Evolutionary conservation across 2,329 filamentous ascomycete species (phyloP).

Genomic region (Phyllosticta citriasiana): DNA sequence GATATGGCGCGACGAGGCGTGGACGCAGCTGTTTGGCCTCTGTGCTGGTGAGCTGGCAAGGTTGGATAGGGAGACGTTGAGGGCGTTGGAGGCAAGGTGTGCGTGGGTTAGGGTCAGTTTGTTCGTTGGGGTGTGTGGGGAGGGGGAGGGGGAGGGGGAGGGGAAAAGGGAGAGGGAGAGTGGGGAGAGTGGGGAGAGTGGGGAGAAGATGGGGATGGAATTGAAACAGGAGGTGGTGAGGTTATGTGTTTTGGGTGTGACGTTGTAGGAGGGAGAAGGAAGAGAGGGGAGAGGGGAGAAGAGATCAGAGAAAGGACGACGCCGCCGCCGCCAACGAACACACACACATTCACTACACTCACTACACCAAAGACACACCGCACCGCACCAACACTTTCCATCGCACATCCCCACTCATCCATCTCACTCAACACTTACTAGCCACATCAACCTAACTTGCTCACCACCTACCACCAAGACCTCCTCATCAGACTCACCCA

Average conservation of each 20-base stretch:
- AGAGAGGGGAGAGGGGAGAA: neutral
- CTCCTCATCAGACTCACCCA: too few relatives aligned
- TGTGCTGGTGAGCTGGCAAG: constrained; percentile 34
- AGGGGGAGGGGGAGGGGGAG: neutral
- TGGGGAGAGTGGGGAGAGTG: neutral
- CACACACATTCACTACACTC: too few relatives aligned
- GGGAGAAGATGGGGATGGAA: neutral
- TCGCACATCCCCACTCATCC: too few relatives aligned
- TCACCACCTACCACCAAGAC: too few relatives aligned
- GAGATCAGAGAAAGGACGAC: too few relatives aligned
- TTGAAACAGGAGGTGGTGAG: neutral
- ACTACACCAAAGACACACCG: too few relatives aligned
- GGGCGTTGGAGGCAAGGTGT: constrained; percentile 42
- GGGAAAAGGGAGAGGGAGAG: neutral
- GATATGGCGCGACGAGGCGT: constrained; percentile 44
- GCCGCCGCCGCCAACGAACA: too few relatives aligned
- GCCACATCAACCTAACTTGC: too few relatives aligned
- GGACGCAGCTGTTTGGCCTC: constrained; percentile 41
- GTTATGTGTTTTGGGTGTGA: neutral
- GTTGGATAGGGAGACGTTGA: constrained; percentile 31
- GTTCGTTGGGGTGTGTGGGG: constrained; percentile 38
- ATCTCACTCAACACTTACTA: too few relatives aligned
- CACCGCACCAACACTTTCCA: too few relatives aligned
- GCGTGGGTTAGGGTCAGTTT: constrained; percentile 44
- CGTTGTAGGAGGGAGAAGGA: neutral